A percentile compares a stretch with the other conserved stretches of the same genome.
Conservation (phyloP, 2,329 filamentous ascomycete species). For the Neophaeococcomyces mojaviensis region DNA sequence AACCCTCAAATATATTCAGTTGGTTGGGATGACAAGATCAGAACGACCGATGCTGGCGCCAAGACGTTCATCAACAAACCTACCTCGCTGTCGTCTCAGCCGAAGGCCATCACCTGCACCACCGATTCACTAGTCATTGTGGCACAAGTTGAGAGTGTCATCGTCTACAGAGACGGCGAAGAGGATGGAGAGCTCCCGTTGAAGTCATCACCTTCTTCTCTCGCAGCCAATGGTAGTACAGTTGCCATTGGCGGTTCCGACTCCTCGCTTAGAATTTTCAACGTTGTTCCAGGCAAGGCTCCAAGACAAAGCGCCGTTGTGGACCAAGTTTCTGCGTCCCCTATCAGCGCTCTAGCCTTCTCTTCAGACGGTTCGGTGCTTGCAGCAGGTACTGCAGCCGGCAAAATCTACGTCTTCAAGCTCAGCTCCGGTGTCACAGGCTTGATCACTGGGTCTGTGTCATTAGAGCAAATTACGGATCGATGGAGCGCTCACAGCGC, state of each 20-base stretch:
- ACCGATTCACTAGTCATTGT: slow-evolving; percentile 48
- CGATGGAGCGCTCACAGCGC: slow-evolving; percentile 63
- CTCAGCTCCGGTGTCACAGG: slow-evolving; percentile 46
- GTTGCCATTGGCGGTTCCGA: slow-evolving; percentile 72
- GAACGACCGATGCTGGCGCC: slow-evolving; percentile 65
- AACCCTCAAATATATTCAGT: slow-evolving; percentile 67
- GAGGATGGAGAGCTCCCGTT: slow-evolving; percentile 55
- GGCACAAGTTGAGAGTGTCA: slow-evolving; percentile 52
- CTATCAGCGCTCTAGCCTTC: slow-evolving; percentile 75
- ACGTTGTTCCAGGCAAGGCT: slow-evolving; percentile 45
- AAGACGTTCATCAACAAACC: slow-evolving; percentile 67
- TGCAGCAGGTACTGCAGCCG: slow-evolving; percentile 73
- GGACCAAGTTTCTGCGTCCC: slow-evolving; percentile 59
- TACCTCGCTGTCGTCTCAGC: slow-evolving; percentile 66
- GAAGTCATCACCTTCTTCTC: slow-evolving; percentile 58
- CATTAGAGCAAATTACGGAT: slow-evolving; percentile 63
- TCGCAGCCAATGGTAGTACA: slow-evolving; percentile 59
- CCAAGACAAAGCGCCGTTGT: slow-evolving; percentile 49
- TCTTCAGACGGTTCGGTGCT: slow-evolving; percentile 68
- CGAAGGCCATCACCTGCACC: slow-evolving; percentile 61
- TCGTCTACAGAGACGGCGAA: slow-evolving; percentile 48
- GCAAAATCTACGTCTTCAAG: slow-evolving; percentile 80
- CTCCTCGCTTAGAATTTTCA: slow-evolving; percentile 70
- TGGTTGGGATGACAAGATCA: slow-evolving; percentile 88
- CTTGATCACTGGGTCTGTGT: slow-evolving; percentile 14